phyloP scores from a whole-genome alignment of 495 filamentous ascomycete species.

The Aspergillus diversus region DNA sequence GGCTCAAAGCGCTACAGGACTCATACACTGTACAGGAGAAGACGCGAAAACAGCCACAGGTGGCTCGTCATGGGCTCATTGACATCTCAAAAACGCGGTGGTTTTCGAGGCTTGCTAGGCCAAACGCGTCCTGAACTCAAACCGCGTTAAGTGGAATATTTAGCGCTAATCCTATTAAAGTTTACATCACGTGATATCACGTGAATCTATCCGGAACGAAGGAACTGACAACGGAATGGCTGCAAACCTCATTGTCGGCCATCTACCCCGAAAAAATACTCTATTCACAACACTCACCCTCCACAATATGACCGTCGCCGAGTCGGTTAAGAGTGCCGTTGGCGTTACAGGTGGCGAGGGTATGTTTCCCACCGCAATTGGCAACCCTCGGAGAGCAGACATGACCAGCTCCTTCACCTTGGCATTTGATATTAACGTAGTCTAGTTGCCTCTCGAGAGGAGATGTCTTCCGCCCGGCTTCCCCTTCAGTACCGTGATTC shows the following conservation, averaged over 20 bases:
- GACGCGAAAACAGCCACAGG: constrained; percentile 29
- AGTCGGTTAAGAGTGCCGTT: constrained; percentile 59
- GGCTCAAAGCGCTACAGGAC: constrained; percentile 1
- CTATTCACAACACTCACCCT: constrained; percentile 22
- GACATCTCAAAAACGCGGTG: constrained; percentile 31
- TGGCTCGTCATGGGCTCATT: constrained; percentile 28
- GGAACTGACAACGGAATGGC: constrained; percentile 35
- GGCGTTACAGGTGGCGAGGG: constrained; percentile 50
- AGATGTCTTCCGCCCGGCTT: constrained; percentile 89
- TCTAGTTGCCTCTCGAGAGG: constrained; percentile 74
- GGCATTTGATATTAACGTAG: constrained; percentile 22
- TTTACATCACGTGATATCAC: constrained; percentile 31
- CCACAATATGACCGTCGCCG: constrained; percentile 50
- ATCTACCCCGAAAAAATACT: constrained; percentile 24
- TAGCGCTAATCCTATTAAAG: constrained; percentile 34
- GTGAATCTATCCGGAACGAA: constrained; percentile 34
- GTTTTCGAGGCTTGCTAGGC: constrained; percentile 24
- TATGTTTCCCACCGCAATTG: constrained; percentile 38
- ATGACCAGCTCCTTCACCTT: constrained; percentile 7
- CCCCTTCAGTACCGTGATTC: constrained; percentile 91
- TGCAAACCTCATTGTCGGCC: constrained; percentile 34
- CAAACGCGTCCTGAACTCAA: constrained; percentile 27
- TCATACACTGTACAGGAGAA: constrained; percentile 8
- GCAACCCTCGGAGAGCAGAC: constrained; percentile 6
- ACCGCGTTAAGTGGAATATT: constrained; percentile 36